A percentile compares a stretch with the other conserved stretches of the same genome.
Conservation (phyloP, 164 flowering plant species). For the Hamamelis virginiana region DNA sequence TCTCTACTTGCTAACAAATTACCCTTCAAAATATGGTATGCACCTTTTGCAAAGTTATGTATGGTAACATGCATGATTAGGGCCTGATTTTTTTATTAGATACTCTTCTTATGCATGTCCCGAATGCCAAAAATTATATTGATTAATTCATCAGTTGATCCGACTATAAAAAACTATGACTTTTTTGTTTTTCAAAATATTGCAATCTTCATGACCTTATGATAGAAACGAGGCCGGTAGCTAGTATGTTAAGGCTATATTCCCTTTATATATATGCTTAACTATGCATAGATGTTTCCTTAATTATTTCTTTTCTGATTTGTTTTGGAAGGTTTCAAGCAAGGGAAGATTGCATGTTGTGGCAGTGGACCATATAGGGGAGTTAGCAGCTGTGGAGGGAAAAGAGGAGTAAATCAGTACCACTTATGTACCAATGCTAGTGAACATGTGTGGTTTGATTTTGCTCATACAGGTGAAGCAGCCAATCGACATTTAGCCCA, state of each 20-base stretch:
- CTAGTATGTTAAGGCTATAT: too few relatives aligned
- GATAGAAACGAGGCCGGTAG: too few relatives aligned
- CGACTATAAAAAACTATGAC: too few relatives aligned
- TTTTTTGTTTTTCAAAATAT: too few relatives aligned
- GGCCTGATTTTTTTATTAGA: too few relatives aligned
- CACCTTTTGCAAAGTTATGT: too few relatives aligned
- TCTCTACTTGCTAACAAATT: too few relatives aligned
- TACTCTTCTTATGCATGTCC: too few relatives aligned
- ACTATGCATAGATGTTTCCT: neutral
- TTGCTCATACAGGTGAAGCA: constrained; percentile 23
- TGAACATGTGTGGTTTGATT: constrained; percentile 29
- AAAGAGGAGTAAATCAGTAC: constrained; percentile 13
- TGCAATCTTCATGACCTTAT: too few relatives aligned
- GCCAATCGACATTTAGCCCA: constrained; percentile 18
- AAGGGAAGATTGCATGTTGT: constrained; percentile 35
- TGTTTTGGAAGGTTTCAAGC: constrained; percentile 33
- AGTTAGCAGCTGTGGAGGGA: constrained; percentile 26
- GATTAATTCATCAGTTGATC: too few relatives aligned
- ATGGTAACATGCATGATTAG: too few relatives aligned
- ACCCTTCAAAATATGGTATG: constrained; percentile 19
- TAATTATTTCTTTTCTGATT: neutral
- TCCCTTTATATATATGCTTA: neutral
- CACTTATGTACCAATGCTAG: constrained; percentile 22
- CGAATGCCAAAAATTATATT: too few relatives aligned
- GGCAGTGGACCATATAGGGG: constrained; percentile 39